Evolutionary conservation across 768 basidiomycete species (phyloP).

Genomic region (Pisolithus sp.): DNA sequence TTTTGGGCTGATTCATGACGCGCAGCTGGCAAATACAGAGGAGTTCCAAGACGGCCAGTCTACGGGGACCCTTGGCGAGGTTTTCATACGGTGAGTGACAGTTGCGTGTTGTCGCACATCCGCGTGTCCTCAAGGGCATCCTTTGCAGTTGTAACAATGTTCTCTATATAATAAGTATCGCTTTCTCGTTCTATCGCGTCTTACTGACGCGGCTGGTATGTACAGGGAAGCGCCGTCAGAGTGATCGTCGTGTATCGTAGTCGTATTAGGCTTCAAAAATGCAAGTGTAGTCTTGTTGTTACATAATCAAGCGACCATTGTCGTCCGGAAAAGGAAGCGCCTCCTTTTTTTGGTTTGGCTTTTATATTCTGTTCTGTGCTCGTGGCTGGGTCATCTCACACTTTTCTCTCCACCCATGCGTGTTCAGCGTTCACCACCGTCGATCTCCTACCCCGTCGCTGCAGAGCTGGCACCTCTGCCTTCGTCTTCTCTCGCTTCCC

Average conservation of each 20-base stretch:
- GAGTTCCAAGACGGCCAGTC: conserved; percentile 96
- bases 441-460: conserved; percentile 7
- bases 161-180: conserved; percentile 83
- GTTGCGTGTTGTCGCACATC: not conserved
- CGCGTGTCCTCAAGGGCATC: conserved; percentile 6
- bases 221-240: conserved; percentile 74
- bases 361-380: not conserved
- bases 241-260: conserved; percentile 12
- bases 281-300: not conserved
- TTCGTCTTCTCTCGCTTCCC: conserved; percentile 19
- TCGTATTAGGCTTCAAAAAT: not conserved
- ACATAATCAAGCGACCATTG: conserved; percentile 10
- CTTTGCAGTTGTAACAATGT: conserved; percentile 84
- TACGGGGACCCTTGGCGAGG: conserved; percentile 95
- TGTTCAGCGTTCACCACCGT: conserved; percentile 13
- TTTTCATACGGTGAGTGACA: conserved; percentile 83
- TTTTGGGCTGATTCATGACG: not conserved
- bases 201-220: conserved; percentile 18
- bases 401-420: conserved; percentile 12
- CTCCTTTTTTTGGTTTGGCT: too few species aligned
- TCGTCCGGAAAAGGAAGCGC: conserved; percentile 16
- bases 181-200: conserved; percentile 11
- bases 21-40: conserved; percentile 95
- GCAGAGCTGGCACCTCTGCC: conserved; percentile 24
- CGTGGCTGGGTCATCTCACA: too few species aligned